Evolutionary conservation across 495 filamentous ascomycete species (phyloP).

Genomic region (Jackrogersella multiformis): DNA sequence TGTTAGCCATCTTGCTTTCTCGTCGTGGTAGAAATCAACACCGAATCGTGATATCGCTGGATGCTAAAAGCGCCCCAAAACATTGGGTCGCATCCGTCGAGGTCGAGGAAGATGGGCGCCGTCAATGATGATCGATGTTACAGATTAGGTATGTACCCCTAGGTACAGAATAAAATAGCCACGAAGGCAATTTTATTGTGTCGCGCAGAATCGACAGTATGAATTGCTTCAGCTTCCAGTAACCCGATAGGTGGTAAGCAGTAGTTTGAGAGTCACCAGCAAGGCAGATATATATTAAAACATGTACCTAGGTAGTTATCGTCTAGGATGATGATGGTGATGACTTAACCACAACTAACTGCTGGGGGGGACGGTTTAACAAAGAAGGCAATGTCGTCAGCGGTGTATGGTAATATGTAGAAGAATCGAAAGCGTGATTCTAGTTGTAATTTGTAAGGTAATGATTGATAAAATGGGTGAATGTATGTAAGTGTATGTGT

Average conservation of each 20-base stretch:
- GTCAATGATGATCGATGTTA: slow-evolving; percentile 9
- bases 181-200: slow-evolving; percentile 4
- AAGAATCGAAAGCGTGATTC: slow-evolving; percentile 9
- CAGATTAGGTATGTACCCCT: background rate
- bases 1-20: slow-evolving; percentile 36
- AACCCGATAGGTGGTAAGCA: slow-evolving; percentile 3
- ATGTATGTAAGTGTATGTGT: slow-evolving; percentile 7
- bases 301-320: slow-evolving; percentile 1
- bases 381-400: slow-evolving; percentile 6
- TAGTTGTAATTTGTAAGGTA: slow-evolving; percentile 7
- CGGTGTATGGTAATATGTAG: background rate
- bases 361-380: slow-evolving; percentile 1
- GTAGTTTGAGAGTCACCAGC: background rate
- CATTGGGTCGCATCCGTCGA: slow-evolving; percentile 38
- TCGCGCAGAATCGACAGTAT: slow-evolving; percentile 11
- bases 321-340: too few relatives aligned
- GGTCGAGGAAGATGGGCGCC: background rate
- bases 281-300: background rate
- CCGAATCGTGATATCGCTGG: slow-evolving; percentile 16
- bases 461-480: slow-evolving; percentile 4
- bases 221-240: slow-evolving; percentile 12
- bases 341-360: background rate
- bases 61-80: slow-evolving; percentile 20
- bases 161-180: background rate
- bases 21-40: background rate